phyloP scores from a whole-genome alignment of 1,284 basidiomycete species.

The Xerocomus nothofagi region DNA sequence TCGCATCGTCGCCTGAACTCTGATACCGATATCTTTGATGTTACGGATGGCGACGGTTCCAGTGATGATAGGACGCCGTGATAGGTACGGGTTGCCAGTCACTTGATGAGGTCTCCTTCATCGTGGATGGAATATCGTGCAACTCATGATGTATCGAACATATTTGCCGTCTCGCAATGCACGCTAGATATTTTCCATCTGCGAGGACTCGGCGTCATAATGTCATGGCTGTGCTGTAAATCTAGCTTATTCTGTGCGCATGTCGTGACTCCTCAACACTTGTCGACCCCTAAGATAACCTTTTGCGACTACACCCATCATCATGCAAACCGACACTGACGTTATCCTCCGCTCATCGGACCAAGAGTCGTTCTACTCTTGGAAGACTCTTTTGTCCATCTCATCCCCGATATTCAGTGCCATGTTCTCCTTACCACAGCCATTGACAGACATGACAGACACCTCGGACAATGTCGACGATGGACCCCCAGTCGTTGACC shows the following conservation, averaged over 20 bases:
- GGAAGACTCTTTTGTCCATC: constrained; percentile 27
- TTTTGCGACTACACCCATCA: too few relatives aligned
- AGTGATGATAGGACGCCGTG: constrained; percentile 5
- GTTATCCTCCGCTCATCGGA: constrained; percentile 33
- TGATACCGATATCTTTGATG: constrained; percentile 13
- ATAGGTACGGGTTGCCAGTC: constrained; percentile 1
- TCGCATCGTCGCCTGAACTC: constrained; percentile 11
- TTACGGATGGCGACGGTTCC: constrained; percentile 17
- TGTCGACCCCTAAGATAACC: constrained; percentile 1
- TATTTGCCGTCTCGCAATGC: background rate
- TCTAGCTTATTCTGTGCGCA: too few relatives aligned
- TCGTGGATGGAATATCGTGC: background rate
- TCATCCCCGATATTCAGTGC: constrained; percentile 31
- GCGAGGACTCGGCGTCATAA: background rate
- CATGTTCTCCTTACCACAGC: constrained; percentile 30
- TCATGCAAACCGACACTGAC: constrained; percentile 22
- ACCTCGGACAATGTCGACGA: background rate
- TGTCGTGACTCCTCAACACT: background rate
- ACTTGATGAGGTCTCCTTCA: background rate
- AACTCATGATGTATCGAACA: too few relatives aligned
- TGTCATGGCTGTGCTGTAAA: too few relatives aligned
- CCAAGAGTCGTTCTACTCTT: constrained; percentile 24
- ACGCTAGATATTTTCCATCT: background rate
- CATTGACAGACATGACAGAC: too few relatives aligned
- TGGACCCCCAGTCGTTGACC: constrained; percentile 19